These are phyloP conservation scores for Backusella westeae DNA, from an alignment of 192 early-diverging fungal species.

Conservation along the genomic window DNA sequence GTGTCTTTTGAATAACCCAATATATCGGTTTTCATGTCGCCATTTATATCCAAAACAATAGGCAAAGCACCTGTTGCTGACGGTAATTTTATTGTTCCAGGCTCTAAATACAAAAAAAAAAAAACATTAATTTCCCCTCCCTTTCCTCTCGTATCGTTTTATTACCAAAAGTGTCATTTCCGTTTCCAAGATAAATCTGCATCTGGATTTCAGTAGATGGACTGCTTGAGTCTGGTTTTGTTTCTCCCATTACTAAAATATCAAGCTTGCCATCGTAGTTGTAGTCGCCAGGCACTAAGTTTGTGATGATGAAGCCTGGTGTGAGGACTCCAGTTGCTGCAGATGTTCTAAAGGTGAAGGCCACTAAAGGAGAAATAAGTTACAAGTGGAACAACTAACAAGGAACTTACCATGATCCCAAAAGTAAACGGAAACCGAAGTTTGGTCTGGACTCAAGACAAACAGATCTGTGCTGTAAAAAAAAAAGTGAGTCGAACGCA, in stretches of 20 bases:
- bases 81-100: constrained; percentile 35
- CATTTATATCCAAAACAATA: constrained; percentile 58
- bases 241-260: constrained; percentile 72
- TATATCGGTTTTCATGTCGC: constrained; percentile 60
- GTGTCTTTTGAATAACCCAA: constrained; percentile 46
- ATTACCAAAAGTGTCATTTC: constrained; percentile 53
- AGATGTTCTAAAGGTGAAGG: constrained; percentile 23
- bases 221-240: constrained; percentile 14
- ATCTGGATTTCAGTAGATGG: constrained; percentile 51
- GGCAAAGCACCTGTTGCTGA: constrained; percentile 53
- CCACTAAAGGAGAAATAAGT: constrained; percentile 16
- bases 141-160: neutral
- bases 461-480: constrained; percentile 76
- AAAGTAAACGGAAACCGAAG: constrained; percentile 60
- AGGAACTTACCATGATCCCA: constrained; percentile 61
- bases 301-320: constrained; percentile 55
- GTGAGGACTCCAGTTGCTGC: constrained; percentile 26
- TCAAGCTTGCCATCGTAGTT: constrained; percentile 89
- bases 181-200: constrained; percentile 74
- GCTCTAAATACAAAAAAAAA: constrained; percentile 23
- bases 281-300: constrained; percentile 83
- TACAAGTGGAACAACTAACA: neutral
- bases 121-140: neutral
- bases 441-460: constrained; percentile 65
- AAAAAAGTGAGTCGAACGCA: neutral